Base-by-base conservation (phyloP, 208 protist species). In the Sergeia podlipaevii region DNA sequence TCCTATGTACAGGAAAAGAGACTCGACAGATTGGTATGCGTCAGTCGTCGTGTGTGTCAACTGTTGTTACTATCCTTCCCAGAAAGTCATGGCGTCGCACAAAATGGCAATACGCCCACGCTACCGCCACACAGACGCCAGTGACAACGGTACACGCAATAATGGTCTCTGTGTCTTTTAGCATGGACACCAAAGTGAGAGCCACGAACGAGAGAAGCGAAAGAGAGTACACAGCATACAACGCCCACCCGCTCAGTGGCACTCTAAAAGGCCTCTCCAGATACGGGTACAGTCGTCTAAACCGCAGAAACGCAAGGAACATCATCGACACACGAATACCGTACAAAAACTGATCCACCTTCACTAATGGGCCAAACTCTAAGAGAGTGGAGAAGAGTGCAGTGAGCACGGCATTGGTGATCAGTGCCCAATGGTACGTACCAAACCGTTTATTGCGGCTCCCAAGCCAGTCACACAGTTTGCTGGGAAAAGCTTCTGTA, bases 311-410 rank as follows among this genome's bases (percentile, higher is more conserved):
- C 10, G 80, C 65, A 15, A 74, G 18, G 26, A 86, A 73, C 7
- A 92, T 80, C 24, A 65, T 41, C 17, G 80, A 52, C 0, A 85
- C 60, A 4, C 80, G 63, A 59, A 92, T 72, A 50, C 78, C 77
- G 42, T 92, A 92, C 6, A 92, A 63, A 15, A 81, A 74, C 52
- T 92, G 85, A 67, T 89, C 80, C 2, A 81, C 46, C 52, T 77
- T 73, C 23, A 92, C 74, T 24, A 92, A 59, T 11, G 77, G 60
- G 8, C 67, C 78, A 60, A 92, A 92, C 53, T 74, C 66, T 5
- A 86, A 54, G 15, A 78, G 52, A 0, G 64, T 63, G 11, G 77
- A 83, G 41, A 92, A 85, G 8, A 89, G 29, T 2, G 63, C 77
- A 2, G 77, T 89, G 36, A 89, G 38, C 8, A 85, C 15, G 28